Percentiles rank a stretch among this genome's conserved stretches.
phyloP scores from a whole-genome alignment of 2,329 filamentous ascomycete species.

The Colletotrichum caudatum region DNA sequence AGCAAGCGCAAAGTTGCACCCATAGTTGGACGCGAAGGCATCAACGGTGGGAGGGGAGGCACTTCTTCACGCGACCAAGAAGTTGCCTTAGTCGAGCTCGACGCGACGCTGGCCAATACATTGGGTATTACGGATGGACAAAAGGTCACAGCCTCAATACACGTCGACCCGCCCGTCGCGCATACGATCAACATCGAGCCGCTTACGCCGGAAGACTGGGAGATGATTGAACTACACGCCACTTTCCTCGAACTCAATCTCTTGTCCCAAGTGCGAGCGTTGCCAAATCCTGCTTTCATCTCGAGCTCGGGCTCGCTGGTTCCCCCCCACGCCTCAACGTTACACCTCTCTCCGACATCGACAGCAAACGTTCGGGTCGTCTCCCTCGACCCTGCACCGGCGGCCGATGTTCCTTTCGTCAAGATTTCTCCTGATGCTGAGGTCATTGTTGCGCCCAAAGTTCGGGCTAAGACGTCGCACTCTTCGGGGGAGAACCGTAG shows the following conservation, averaged over 20 bases:
- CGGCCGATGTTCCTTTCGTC: constrained; percentile 80
- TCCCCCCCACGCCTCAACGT: constrained; percentile 81
- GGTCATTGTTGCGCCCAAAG: constrained; percentile 96
- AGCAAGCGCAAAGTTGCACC: constrained; percentile 85
- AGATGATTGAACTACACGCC: constrained; percentile 97
- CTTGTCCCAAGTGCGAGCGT: constrained; percentile 88
- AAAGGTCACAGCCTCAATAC: constrained; percentile 78
- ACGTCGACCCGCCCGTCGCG: constrained; percentile 89
- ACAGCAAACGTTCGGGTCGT: constrained; percentile 92
- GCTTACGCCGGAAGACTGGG: constrained; percentile 95
- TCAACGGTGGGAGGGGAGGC: constrained; percentile 69
- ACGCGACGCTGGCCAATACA: constrained; percentile 83
- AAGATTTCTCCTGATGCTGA: constrained; percentile 96
- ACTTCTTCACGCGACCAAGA: constrained; percentile 78
- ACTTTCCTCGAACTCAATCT: constrained; percentile 96
- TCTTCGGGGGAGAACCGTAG: constrained; percentile 81
- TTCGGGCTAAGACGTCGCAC: constrained; percentile 76
- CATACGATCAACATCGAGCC: constrained; percentile 98
- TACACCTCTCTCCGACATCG: constrained; percentile 94
- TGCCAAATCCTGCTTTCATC: constrained; percentile 84
- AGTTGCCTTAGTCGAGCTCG: constrained; percentile 82
- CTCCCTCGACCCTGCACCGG: constrained; percentile 80
- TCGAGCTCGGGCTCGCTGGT: constrained; percentile 63
- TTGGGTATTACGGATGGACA: constrained; percentile 85
- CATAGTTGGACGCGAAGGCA: constrained; percentile 79